Percentiles rank a stretch among this genome's conserved stretches.
phyloP scores from a whole-genome alignment of 2,329 filamentous ascomycete genomes.

The Fusarium xylarioides region DNA sequence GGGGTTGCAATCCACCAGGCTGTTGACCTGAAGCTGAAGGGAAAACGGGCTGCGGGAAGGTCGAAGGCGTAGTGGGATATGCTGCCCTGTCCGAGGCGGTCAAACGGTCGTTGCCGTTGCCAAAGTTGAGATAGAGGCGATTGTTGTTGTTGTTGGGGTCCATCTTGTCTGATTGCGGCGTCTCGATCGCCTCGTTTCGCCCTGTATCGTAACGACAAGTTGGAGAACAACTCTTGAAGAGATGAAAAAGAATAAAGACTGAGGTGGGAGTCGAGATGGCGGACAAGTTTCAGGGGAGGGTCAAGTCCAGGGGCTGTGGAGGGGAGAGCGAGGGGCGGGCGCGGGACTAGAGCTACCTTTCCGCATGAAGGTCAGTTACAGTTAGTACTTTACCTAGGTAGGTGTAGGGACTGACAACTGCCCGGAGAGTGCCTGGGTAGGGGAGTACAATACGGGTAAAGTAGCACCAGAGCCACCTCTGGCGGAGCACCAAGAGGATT shows the following conservation, averaged over 20 bases:
- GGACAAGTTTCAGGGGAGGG: constrained; percentile 42
- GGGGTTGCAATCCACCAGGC: constrained; percentile 45
- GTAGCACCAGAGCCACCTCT: constrained; percentile 31
- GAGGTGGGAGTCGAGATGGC: constrained; percentile 37
- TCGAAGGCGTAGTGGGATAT: constrained; percentile 91
- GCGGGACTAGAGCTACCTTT: constrained; percentile 21
- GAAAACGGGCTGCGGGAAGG: constrained; percentile 90
- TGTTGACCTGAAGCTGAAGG: constrained; percentile 45
- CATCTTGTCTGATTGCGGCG: constrained; percentile 51
- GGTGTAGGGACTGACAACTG: neutral
- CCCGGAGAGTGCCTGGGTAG: neutral
- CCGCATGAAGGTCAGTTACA: constrained; percentile 1
- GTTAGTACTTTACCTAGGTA: neutral
- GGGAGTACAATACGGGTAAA: neutral
- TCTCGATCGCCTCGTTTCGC: constrained; percentile 29
- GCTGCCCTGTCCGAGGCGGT: constrained; percentile 70
- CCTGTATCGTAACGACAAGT: constrained; percentile 30
- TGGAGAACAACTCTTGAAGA: constrained; percentile 14
- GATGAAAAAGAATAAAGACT: constrained; percentile 23
- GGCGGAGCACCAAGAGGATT: constrained; percentile 20
- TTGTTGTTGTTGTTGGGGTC: constrained; percentile 69
- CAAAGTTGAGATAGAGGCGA: constrained; percentile 72
- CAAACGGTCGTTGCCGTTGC: constrained; percentile 72
- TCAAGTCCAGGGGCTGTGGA: constrained; percentile 39
- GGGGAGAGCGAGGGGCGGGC: constrained; percentile 34